Evolutionary conservation across 495 filamentous ascomycete genomes (phyloP).

Genomic region (Hypoxylon perforatum): DNA sequence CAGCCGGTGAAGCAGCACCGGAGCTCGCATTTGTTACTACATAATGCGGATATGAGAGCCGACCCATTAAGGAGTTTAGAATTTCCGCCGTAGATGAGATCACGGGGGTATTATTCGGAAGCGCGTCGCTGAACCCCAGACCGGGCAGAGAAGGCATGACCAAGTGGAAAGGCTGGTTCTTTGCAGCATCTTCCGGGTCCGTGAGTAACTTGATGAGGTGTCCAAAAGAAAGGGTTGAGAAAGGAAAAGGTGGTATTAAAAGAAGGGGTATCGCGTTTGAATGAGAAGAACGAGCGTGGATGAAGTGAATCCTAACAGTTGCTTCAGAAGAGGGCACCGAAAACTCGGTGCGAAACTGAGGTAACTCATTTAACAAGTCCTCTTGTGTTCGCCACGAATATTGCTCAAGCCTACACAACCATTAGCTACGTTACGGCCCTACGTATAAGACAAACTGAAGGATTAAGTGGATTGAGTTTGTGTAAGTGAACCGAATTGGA

Average conservation of each 20-base stretch:
- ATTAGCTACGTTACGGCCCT: slow-evolving; percentile 9
- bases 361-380: slow-evolving; percentile 64
- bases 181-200: slow-evolving; percentile 50
- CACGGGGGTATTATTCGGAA: slow-evolving; percentile 67
- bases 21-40: slow-evolving; percentile 58
- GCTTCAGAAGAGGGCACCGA: slow-evolving; percentile 44
- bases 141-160: slow-evolving; percentile 78
- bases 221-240: slow-evolving; percentile 73
- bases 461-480: neutral
- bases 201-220: slow-evolving; percentile 71
- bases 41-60: slow-evolving; percentile 74
- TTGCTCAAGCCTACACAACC: slow-evolving; percentile 61
- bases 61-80: slow-evolving; percentile 72
- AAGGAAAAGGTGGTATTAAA: slow-evolving; percentile 75
- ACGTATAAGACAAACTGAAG: slow-evolving; percentile 7
- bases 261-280: slow-evolving; percentile 67
- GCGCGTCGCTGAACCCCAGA: slow-evolving; percentile 73
- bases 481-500: slow-evolving; percentile 9
- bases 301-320: slow-evolving; percentile 60
- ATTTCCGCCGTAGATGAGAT: slow-evolving; percentile 67
- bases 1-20: slow-evolving; percentile 48
- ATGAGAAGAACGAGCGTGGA: slow-evolving; percentile 65
- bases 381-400: slow-evolving; percentile 72
- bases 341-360: slow-evolving; percentile 69
- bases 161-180: slow-evolving; percentile 71